Base-by-base conservation (phyloP, 2,329 filamentous ascomycete genomes). In the Aspergillus sojae region DNA sequence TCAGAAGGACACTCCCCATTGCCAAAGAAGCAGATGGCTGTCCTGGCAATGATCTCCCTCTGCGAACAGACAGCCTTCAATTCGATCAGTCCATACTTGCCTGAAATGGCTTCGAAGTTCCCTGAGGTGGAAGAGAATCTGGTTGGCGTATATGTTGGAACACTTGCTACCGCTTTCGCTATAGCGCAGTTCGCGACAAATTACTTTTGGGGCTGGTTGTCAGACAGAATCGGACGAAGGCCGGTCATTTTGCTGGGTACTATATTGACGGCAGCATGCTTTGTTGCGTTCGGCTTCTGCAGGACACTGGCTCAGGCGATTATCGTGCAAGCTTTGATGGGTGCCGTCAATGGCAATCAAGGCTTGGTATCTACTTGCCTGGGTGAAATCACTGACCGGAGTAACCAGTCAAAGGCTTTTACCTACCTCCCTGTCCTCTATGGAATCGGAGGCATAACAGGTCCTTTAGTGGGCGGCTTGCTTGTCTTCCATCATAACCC, bases 371-470 rank as follows among this genome's bases (percentile, higher is more conserved):
- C 93, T 9, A 97, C 95, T 0, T 96, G 94, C 56, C 79, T 99
- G 56, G 95, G 95, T 46, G 95, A 99, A 77, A 91, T 99, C 58
- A 99, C 95, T 1, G 94, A 98, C 75, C 88, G 93, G 60, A 95
- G 91, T 67, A 99, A 99, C 77, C 95, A 99, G 83, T 95, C 92
- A 73, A 86, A 87, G 59, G 95, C 93, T 0, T 99, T 99, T 72
- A 95, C 92, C 1, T 99, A 97, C 81, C 82, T 99, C 48, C 95
- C 95, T 0, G 91, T 98, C 45, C 90, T 98, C n/a, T 99, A 99
- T 78, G 94, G 94, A 4, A 83, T 99, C 39, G 95, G 95, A 21
- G 92, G 92, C 50, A 97, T 99, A 65, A 95, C 94, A 0, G 95
- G 95, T 0, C 95, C 95, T 0, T 88, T 96, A 1, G 80, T 98